Conservation (phyloP, 306 rosid genomes). For the Quercus dentata region DNA sequence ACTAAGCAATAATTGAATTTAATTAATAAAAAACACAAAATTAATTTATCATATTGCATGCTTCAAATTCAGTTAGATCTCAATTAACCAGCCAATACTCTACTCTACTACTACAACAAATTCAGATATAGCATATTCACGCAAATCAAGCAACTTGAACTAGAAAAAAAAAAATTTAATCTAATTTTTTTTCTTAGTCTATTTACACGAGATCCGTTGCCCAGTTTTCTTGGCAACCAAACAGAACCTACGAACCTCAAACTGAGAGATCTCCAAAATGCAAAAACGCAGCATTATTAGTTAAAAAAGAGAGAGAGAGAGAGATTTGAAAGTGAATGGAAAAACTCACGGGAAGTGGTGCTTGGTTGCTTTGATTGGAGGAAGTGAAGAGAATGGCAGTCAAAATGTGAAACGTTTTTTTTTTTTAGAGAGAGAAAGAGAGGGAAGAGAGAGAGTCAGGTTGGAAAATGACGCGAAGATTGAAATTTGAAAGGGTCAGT, state of each 20-base stretch:
- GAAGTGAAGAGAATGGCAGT: not conserved
- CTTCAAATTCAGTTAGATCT: not conserved
- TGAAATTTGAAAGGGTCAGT: not conserved
- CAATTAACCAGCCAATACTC: not conserved
- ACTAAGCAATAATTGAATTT: no score
- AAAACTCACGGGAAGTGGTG: not conserved
- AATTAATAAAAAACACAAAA: no score
- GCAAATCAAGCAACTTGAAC: not conserved
- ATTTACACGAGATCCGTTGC: not conserved
- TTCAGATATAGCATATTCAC: not conserved
- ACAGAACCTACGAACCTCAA: not conserved
- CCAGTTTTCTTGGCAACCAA: conserved; percentile 1
- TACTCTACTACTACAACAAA: no score
- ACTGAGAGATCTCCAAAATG: not conserved
- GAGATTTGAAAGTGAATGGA: not conserved
- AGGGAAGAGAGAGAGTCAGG: not conserved
- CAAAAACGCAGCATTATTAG: not conserved
- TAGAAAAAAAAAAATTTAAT: no score
- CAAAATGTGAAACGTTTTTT: not conserved
- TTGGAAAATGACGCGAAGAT: not conserved
- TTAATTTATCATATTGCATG: not conserved
- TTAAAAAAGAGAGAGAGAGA: not conserved
- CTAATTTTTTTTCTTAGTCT: not conserved
- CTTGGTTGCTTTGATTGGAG: not conserved
- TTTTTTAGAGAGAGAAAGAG: not conserved